Base-by-base conservation (phyloP, 345 rosid genomes). In the Moricandia arvensis region DNA sequence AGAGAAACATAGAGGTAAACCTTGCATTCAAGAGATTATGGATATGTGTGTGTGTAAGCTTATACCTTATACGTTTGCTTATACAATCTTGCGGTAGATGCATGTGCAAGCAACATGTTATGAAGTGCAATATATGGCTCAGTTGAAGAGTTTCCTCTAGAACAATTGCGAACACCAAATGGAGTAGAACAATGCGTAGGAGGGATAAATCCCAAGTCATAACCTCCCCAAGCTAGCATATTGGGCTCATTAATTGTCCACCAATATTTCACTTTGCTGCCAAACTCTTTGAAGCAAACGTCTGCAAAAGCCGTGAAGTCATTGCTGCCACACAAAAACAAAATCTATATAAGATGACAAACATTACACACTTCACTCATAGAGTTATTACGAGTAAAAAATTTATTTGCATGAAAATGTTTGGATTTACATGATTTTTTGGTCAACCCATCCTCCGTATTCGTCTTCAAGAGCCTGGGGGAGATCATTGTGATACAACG, bases 381-480 rank as follows among this genome's bases (percentile, higher is more conserved):
- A 10, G 9, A 31, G 43, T 17, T 53, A 53, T 5, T 12, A 58
- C n/a, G 37, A 27, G 38, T 12, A 7, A 4, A 5, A 47, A 8
- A 5, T n/a, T 29, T 12, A 4, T 0, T 66, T 30, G 43, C 47
- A 68, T 2, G 24, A 24, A 64, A 26, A 21, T 21, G 13, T 7
- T 38, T 26, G 10, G 57, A 26, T 51, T 51, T 86, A 86, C 93
- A 88, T 81, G 29, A 88, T 80, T 58, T 33, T 90, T 61, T 59
- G 71, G 75, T 73, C 78, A 64, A 85, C 7, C 93, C 93, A 90
- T 81, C 91, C 89, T 60, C 86, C 89, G 72, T 87, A 88, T 72
- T 88, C 93, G 27, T 87, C 90, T 82, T 90, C 93, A 26, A 90
- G 88, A 7, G 68, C 84, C 68, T 84, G 96, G 13, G 91, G 96